Evolutionary conservation across 176 grass and related monocot genomes (phyloP), one percentile per base, ranked within the genome.

Genomic region (Phoenix roebelenii): DNA sequence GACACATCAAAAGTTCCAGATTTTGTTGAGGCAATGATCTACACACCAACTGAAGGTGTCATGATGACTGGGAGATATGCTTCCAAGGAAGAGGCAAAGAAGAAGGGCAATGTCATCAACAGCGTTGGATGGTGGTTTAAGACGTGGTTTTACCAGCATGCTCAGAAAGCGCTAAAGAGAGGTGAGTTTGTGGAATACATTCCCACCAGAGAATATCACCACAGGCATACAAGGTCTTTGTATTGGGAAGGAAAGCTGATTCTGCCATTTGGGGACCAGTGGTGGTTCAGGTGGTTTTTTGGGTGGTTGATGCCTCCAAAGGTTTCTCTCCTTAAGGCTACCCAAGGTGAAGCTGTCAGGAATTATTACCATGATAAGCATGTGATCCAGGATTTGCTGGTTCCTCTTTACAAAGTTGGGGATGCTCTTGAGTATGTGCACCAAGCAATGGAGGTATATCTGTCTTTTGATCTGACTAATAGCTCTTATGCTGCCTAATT

Each of bases 211-310:
- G 63, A 98, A 29, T 98, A 92, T 67, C 93, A 98, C 74, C 88
- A 98, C 49, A 78, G 94, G 44, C 94, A 98, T 73, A 98, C 94
- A 25, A 68, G 94, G n/a, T 83, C 79, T 51, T 57, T 98, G 26
- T 98, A 98, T 75, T 92, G 93, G 93, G 93, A 98, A 68, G 93
- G 88, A 1, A 98, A 98, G 76, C 68, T 98, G 60, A 98, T 98
- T 71, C 52, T 98, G 52, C 88, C 88, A 1, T 98, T 98, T 6
- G 85, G 66, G 0, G 94, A 98, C 67, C 94, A 98, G 67, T 98
- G 86, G 72, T 98, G 88, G 94, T 93, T 93, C 88, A 85, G 88
- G 54, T 98, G 75, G 76, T 49, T 77, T 35, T 49, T 98, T 0
- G 85, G 94, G 6, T 98, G 94, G 94, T 49, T 93, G 32, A 98